Evolutionary conservation across 306 rosid species (phyloP), one percentile per base, ranked within the genome.

Genomic region (Datisca glomerata): DNA sequence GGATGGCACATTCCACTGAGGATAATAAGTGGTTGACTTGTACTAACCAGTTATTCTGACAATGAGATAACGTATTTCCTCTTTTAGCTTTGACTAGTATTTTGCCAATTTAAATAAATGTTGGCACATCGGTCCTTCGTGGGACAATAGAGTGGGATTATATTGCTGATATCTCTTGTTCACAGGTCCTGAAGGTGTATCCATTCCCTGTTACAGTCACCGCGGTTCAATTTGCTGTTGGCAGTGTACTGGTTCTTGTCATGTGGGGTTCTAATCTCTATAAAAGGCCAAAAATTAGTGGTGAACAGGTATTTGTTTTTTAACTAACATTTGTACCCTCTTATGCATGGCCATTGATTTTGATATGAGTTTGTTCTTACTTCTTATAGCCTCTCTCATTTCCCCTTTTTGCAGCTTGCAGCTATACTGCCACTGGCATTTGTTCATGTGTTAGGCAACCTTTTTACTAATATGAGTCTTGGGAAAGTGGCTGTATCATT

Each of bases 401-500:
- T 7, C 22, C n/a, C 16, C 40, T 51, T 3, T 54, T 53, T 46
- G 57, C 71, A 91, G 98, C 87, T 91, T 45, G 79, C 67, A 24
- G 82, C 81, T 5, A 75, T 84, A 70, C 49, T 75, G 35, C 98
- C 96, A 16, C 39, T 91, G 70, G 96, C 98, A 37, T 2, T 71
- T 24, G 92, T 84, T 28, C 98, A 91, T 61, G 69, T 86, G 1
- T 60, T 84, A 57, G 98, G 98, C 9, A 91, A 84, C 40, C 76
- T 84, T 59, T 91, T 91, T 49, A 84, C 96, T 7, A 91, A 91
- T 40, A 73, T 80, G 96, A 91, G 98, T 75, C 98, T 84, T 35
- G 98, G 98, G 42, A 84, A 45, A 64, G 98, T 91, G 24, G 79
- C 98, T 6, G 96, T 91, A 43, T 91, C 98, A 13, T 91, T 91